Evolutionary conservation across 1,284 basidiomycete genomes (phyloP).

Genomic region (Apiotrichum akiyoshidainum): DNA sequence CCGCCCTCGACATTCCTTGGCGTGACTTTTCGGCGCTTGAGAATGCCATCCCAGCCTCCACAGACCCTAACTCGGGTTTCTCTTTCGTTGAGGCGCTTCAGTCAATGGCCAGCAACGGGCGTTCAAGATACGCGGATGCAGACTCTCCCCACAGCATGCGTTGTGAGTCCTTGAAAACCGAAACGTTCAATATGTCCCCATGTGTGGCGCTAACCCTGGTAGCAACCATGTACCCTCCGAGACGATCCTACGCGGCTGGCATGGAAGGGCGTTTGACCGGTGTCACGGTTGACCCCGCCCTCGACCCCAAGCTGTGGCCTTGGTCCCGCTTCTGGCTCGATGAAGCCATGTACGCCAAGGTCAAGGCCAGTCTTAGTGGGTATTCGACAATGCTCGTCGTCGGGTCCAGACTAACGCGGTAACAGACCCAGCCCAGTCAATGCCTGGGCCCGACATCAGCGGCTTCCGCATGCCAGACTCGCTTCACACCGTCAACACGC

Average conservation of each 20-base stretch:
- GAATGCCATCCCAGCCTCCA: not conserved
- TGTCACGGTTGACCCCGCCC: conserved; percentile 9
- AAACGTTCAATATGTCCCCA: no score
- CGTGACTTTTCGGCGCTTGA: not conserved
- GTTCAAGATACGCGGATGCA: not conserved
- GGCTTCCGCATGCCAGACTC: conserved; percentile 21
- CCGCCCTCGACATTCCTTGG: conserved; percentile 1
- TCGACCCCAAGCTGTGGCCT: conserved; percentile 11
- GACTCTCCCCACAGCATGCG: not conserved
- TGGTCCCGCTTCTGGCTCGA: conserved; percentile 27
- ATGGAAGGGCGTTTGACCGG: conserved; percentile 15
- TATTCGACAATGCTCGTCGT: not conserved
- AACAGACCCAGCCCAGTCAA: conserved; percentile 15
- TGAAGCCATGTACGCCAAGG: conserved; percentile 17
- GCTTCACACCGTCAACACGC: conserved; percentile 20
- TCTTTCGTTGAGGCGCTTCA: conserved; percentile 1
- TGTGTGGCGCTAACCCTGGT: not conserved
- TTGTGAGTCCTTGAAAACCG: not conserved
- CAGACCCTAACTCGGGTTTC: not conserved
- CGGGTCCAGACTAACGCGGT: not conserved
- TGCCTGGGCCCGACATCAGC: conserved; percentile 19
- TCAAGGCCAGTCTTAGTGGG: conserved; percentile 25
- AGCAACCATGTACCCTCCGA: not conserved
- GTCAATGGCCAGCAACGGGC: not conserved
- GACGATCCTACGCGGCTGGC: not conserved